phyloP scores from a whole-genome alignment of 352 stramenopile species.

The Pilasporangium apinafurcum region DNA sequence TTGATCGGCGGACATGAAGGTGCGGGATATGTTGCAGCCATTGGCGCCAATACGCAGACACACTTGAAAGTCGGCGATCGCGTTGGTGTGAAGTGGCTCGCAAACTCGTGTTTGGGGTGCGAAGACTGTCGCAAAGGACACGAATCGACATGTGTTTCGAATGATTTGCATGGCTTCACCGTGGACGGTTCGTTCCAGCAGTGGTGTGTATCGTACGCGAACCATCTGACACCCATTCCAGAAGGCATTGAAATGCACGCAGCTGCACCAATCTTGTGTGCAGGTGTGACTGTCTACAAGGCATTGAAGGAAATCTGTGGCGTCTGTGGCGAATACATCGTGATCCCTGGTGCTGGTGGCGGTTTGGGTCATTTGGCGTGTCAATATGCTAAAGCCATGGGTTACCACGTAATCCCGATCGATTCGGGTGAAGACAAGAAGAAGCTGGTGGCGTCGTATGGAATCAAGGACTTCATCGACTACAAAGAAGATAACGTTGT shows the following conservation, averaged over 20 bases:
- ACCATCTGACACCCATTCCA: conserved; percentile 70
- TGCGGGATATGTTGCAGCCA: conserved; percentile 38
- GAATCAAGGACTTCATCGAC: conserved; percentile 66
- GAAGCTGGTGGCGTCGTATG: conserved; percentile 54
- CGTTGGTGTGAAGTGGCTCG: conserved; percentile 48
- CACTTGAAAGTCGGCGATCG: conserved; percentile 39
- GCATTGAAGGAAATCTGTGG: conserved; percentile 61
- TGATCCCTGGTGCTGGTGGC: conserved; percentile 52
- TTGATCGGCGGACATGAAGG: conserved; percentile 57
- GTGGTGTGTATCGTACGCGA: conserved; percentile 65
- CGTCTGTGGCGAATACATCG: conserved; percentile 31
- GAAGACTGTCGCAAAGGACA: conserved; percentile 49
- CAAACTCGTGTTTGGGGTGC: conserved; percentile 37
- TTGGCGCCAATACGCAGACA: conserved; percentile 33
- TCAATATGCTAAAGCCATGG: conserved; percentile 68
- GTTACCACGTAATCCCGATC: conserved; percentile 66
- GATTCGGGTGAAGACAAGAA: conserved; percentile 61
- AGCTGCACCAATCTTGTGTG: conserved; percentile 74
- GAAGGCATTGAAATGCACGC: conserved; percentile 28
- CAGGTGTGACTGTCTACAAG: conserved; percentile 84
- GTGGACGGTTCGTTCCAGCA: conserved; percentile 44
- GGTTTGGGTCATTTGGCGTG: conserved; percentile 73
- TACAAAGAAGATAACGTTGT: conserved; percentile 47
- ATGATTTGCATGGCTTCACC: conserved; percentile 26
- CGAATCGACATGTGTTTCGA: conserved; percentile 27